These are phyloP conservation scores for Cubamyces sp. DNA, from an alignment of 768 basidiomycete genomes.

Conservation along the genomic window DNA sequence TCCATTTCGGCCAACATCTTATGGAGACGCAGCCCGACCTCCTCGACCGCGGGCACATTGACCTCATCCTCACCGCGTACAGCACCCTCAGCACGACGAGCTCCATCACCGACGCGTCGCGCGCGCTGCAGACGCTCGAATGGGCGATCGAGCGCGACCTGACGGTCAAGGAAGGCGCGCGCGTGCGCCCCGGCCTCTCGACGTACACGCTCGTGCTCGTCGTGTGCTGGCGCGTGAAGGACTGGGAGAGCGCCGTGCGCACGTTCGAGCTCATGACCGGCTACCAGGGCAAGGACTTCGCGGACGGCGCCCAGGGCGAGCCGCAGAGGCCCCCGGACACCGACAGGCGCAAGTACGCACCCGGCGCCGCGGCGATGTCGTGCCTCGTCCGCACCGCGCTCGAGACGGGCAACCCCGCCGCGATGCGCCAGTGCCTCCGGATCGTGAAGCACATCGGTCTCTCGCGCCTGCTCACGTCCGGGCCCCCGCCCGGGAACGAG, in stretches of 20 bases:
- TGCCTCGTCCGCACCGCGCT: constrained; percentile 62
- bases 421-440: constrained; percentile 64
- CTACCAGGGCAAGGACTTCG: constrained; percentile 37
- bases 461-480: constrained; percentile 38
- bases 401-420: constrained; percentile 49
- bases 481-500: neutral
- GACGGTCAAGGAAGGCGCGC: constrained; percentile 44
- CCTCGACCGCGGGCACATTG: constrained; percentile 59
- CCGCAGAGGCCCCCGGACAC: constrained; percentile 35
- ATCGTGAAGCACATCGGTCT: constrained; percentile 55
- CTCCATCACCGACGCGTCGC: constrained; percentile 46
- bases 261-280: constrained; percentile 78
- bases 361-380: constrained; percentile 58
- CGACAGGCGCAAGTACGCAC: constrained; percentile 43
- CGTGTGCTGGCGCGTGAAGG: constrained; percentile 63
- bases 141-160: constrained; percentile 62
- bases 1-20: constrained; percentile 63
- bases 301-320: constrained; percentile 15
- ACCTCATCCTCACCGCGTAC: constrained; percentile 63
- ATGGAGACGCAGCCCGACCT: constrained; percentile 50
- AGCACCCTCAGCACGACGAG: constrained; percentile 44
- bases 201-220: constrained; percentile 67
- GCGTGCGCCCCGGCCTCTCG: constrained; percentile 43
- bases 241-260: constrained; percentile 62
- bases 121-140: constrained; percentile 61